Evolutionary conservation across 352 stramenopile genomes (phyloP), one percentile per base, ranked within the genome.

Genomic region (Globisporangium sylvaticum): DNA sequence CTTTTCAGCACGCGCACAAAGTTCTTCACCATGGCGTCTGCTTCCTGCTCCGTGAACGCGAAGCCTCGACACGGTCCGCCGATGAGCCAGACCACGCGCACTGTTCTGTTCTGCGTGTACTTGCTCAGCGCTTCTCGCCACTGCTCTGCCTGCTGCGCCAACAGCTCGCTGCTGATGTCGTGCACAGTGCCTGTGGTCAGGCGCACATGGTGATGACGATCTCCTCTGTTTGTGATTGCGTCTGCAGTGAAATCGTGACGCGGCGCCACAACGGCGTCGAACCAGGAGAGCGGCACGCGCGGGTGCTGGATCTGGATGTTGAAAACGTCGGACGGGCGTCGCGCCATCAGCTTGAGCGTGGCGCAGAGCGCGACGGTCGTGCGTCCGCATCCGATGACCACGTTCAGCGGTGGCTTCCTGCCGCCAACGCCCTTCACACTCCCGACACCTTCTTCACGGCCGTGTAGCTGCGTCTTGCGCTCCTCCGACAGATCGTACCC

Each of bases 241-340:
- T 32, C 66, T 3, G 8, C 37, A 6, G 60, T 8, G 18, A 88
- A 80, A 59, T 94, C 85, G 58, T 94, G 85, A 20, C 69, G 73
- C 12, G 85, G 85, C 15, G 68, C 74, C 9, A 94, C 63, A 2
- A 94, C 78, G 4, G 83, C 84, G 65, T 90, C 74, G 31, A 92
- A 92, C 53, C 79, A 80, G 10, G 58, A 22, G 31, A 94, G 53
- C 1, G 73, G 67, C 32, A 84, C 78, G 10, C 82, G 80, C 20
- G 85, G 85, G 54, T 94, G 85, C 65, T 94, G 82, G 65, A 94
- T 89, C 67, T 94, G 85, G 53, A 94, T 77, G 71, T 86, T 88
- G 55, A 86, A 88, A 15, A 80, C 67, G n/a, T 63, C 39, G 24
- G 2, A 12, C n/a, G 58, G 14, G 10, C 29, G 10, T n/a, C 4